phyloP scores from a whole-genome alignment of 2,329 filamentous ascomycete species.

The Aspergillus pseudoterreus region DNA sequence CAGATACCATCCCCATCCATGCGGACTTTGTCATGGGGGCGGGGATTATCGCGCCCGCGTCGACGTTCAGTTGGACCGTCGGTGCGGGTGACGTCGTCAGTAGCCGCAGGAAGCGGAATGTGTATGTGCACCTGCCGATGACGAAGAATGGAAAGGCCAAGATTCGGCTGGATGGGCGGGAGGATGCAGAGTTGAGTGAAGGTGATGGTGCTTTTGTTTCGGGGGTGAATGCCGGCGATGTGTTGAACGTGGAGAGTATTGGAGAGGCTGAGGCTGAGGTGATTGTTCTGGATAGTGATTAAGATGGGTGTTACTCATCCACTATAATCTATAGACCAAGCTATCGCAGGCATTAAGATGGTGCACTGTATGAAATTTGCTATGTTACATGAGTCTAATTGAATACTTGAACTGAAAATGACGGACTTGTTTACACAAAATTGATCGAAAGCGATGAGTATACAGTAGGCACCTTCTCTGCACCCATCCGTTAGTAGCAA shows the following conservation, averaged over 20 bases:
- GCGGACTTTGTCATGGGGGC: slow-evolving; percentile 82
- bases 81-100: slow-evolving; percentile 48
- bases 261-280: slow-evolving; percentile 67
- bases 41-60: slow-evolving; percentile 64
- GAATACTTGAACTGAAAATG: too few species aligned
- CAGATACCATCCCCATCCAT: slow-evolving; percentile 74
- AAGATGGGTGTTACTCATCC: too few species aligned
- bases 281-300: slow-evolving; percentile 63
- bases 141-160: slow-evolving; percentile 69
- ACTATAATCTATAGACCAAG: too few species aligned
- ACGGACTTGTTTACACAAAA: neutral
- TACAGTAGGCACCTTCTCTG: neutral
- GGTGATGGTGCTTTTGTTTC: slow-evolving; percentile 80
- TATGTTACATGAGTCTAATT: too few species aligned
- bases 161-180: slow-evolving; percentile 63
- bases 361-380: too few species aligned
- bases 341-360: too few species aligned
- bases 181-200: slow-evolving; percentile 65
- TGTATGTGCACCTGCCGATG: slow-evolving; percentile 80
- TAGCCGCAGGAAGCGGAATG: slow-evolving; percentile 55
- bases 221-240: slow-evolving; percentile 60
- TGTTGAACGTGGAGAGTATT: slow-evolving; percentile 62
- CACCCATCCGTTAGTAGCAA: too few species aligned
- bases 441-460: neutral
- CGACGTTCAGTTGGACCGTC: slow-evolving; percentile 67